Evolutionary conservation across 139 green algal species (phyloP).

Genomic region (Chlamydomonas sphaeroides): DNA sequence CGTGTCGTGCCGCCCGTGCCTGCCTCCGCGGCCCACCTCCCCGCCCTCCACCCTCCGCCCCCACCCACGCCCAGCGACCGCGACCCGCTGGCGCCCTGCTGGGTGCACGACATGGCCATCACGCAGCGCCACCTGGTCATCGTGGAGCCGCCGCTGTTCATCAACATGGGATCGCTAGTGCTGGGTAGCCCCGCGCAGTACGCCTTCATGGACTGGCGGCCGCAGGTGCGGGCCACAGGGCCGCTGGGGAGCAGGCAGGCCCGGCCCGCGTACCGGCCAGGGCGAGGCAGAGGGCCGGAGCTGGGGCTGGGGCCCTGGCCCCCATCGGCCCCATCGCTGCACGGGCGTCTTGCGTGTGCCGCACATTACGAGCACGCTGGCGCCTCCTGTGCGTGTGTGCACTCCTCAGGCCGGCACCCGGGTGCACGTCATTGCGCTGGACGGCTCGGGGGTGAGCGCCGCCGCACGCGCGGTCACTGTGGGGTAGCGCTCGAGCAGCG

Average conservation of each 20-base stretch:
- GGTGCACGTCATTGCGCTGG: constrained; percentile 73
- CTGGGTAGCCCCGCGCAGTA: constrained; percentile 43
- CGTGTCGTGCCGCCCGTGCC: not conserved
- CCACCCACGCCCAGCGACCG: constrained; percentile 41
- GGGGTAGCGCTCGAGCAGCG: no score
- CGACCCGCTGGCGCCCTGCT: constrained; percentile 60
- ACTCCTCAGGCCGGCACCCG: constrained; percentile 41
- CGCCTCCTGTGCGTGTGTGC: no score
- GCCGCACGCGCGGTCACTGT: no score
- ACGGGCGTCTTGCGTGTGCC: no score
- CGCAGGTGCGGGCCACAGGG: constrained; percentile 41
- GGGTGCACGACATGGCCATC: constrained; percentile 84
- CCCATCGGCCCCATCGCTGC: no score
- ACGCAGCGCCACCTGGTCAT: constrained; percentile 62
- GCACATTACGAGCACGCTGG: no score
- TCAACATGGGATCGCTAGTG: constrained; percentile 68
- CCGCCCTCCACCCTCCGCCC: no score
- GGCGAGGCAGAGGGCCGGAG: no score
- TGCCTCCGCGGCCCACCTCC: not conserved
- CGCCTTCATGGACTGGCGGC: constrained; percentile 82
- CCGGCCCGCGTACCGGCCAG: no score
- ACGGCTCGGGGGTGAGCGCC: constrained; percentile 47
- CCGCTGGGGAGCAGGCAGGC: no score
- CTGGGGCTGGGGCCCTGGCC: no score
- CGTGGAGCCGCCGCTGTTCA: constrained; percentile 77